Evolutionary conservation across 2,329 filamentous ascomycete genomes (phyloP), one percentile per base, ranked within the genome.

Genomic region (Trematosphaeria pertusa): DNA sequence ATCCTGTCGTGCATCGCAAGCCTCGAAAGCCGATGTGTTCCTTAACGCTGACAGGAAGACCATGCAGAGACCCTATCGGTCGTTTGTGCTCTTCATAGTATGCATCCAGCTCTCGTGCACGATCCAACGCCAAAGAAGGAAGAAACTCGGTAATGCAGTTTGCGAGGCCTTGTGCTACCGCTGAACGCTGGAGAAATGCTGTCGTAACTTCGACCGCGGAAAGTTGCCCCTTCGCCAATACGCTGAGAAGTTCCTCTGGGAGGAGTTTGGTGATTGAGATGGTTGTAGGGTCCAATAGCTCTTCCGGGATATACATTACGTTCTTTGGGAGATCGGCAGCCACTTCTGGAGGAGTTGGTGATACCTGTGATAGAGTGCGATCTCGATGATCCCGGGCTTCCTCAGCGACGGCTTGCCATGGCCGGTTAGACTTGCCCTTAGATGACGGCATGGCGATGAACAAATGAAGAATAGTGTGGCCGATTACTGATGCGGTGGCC

Each of bases 11-110:
- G 14, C 75, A 59, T 46, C 78, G 75, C 2, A 78, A 62, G 1
- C 71, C 79, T 54, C 78, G 71, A 55, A 83, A 74, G 1, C 72
- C 73, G 11, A 81, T 56, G 50, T 82, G 79, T 54, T 84, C 82
- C 59, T 84, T 78, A 18, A 77, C 61, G 42, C 66, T 72, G 48
- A 75, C 80, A 0, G 82, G 82, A 2, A 85, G 64, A 15, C 78
- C 79, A 48, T 80, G 78, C 0, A 81, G 64, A 6, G 73, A 71
- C 1, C 76, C 77, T 8, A 75, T 60, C 0, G 75, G 71, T 30
- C 67, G 67, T 15, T 62, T 57, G 38, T 76, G 58, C 28, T 68
- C 33, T 5, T 59, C 43, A 30, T 70, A 65, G 50, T 75, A 72
- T 1, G 65, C 64, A 52, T 79, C 77, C 0, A 78, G 67, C 15